Evolutionary conservation across 177 flowering plant species (phyloP).

Genomic region (Vitis hybrid): DNA sequence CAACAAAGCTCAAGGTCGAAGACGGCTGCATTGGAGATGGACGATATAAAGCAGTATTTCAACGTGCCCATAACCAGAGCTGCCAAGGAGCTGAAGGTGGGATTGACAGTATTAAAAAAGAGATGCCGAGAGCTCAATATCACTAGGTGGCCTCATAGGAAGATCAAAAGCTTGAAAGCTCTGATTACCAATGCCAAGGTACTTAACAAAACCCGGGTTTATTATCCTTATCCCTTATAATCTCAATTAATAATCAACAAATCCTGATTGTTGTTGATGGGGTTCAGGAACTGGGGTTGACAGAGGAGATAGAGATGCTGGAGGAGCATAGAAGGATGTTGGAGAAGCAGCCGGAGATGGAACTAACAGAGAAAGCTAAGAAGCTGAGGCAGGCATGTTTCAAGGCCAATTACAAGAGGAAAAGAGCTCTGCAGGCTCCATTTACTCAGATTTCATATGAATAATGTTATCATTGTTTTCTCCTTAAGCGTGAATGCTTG

Average conservation of each 20-base stretch:
- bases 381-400: conserved; percentile 75
- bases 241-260: no score
- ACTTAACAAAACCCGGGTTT: background rate
- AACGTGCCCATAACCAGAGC: conserved; percentile 57
- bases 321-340: conserved; percentile 52
- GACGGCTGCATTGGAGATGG: conserved; percentile 28
- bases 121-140: conserved; percentile 67
- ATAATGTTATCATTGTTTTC: background rate
- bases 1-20: conserved; percentile 12
- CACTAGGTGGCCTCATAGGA: conserved; percentile 72
- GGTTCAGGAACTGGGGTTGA: conserved; percentile 49
- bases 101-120: conserved; percentile 66
- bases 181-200: conserved; percentile 70
- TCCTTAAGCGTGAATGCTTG: no score
- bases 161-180: conserved; percentile 60
- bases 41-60: conserved; percentile 53
- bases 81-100: conserved; percentile 64
- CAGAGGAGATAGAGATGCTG: conserved; percentile 35
- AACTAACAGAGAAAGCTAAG: conserved; percentile 51
- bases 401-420: conserved; percentile 75
- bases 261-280: no score
- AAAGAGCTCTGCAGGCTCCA: conserved; percentile 23
- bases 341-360: conserved; percentile 47
- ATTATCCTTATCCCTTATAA: no score
- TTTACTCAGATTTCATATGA: background rate